Evolutionary conservation across 768 basidiomycete species (phyloP), one percentile per base, ranked within the genome.

Genomic region (Podaxis sp.): DNA sequence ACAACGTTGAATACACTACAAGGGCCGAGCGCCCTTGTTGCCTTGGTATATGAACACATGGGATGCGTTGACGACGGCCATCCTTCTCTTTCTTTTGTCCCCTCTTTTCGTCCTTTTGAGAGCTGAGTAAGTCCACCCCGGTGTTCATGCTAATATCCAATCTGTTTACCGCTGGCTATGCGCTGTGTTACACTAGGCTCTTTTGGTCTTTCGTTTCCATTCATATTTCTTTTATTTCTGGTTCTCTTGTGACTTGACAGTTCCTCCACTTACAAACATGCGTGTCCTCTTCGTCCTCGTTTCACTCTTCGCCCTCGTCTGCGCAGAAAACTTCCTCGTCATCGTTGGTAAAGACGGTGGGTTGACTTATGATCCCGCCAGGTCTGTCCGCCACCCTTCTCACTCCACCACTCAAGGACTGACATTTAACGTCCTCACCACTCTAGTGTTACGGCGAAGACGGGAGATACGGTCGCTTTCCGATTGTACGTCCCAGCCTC

Each of bases 401-500:
- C 1, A 20, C 12, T 17, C 30, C 4, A 15, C 53, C 49, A 40
- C 12, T 17, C 15, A 40, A 22, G 40, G 17, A 50, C 53, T 3
- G 20, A 44, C 12, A 55, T 33, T 46, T 38, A 55, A 58, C 26
- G 10, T 37, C 22, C 58, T 30, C 53, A 30, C 28, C 28, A 28
- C 2, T 54, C 26, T 48, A 79, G 77, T 22, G 67, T 80, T 38
- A 71, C 68, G 15, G 79, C 76, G 15, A 63, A 71, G 37, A 65
- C 55, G 22, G 78, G 78, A 22, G 79, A 80, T 56, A 74, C 72
- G 24, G 72, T 87, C 67, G 71, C 73, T 38, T 86, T 87, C 75
- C 76, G 75, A 70, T 78, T 80, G 76, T 76, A 63, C 30, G 76
- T 68, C n/a, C 17, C 26, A 17, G 50, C 55, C 51, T 36, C 10